Evolutionary conservation across 805 yeast genomes (phyloP).

Genomic region (Kregervanrija delftensis): DNA sequence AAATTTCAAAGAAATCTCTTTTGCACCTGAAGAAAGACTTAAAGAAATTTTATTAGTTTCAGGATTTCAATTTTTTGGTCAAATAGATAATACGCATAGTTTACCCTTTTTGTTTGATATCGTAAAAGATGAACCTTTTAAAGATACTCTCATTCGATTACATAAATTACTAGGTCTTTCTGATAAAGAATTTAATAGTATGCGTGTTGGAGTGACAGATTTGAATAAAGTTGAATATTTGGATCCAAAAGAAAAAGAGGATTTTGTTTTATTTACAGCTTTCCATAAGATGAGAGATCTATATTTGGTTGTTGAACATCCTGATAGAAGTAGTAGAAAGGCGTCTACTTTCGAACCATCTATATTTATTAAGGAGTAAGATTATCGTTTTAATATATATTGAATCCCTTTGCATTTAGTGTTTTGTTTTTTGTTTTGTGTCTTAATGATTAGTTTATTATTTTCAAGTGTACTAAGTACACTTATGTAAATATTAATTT

Average conservation of each 20-base stretch:
- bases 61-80: constrained; percentile 73
- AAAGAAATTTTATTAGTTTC: constrained; percentile 40
- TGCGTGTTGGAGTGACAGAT: constrained; percentile 55
- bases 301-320: constrained; percentile 76
- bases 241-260: constrained; percentile 47
- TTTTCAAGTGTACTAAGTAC: too few species aligned
- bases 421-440: too few species aligned
- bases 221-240: constrained; percentile 29
- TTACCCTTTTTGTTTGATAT: constrained; percentile 76
- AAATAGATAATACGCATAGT: constrained; percentile 63
- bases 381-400: too few species aligned
- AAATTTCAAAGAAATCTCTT: constrained; percentile 18
- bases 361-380: too few species aligned
- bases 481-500: too few species aligned
- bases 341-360: not conserved
- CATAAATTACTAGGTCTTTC: constrained; percentile 69
- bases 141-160: constrained; percentile 58
- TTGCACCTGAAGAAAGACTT: constrained; percentile 16
- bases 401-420: too few species aligned
- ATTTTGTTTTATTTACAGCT: constrained; percentile 48
- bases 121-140: constrained; percentile 57
- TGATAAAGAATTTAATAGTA: constrained; percentile 71
- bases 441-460: too few species aligned
- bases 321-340: constrained; percentile 58
- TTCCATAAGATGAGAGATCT: constrained; percentile 21